These are phyloP conservation scores for Cladosporium sp. DNA, from an alignment of 2,329 filamentous ascomycete species.

Conservation along the genomic window DNA sequence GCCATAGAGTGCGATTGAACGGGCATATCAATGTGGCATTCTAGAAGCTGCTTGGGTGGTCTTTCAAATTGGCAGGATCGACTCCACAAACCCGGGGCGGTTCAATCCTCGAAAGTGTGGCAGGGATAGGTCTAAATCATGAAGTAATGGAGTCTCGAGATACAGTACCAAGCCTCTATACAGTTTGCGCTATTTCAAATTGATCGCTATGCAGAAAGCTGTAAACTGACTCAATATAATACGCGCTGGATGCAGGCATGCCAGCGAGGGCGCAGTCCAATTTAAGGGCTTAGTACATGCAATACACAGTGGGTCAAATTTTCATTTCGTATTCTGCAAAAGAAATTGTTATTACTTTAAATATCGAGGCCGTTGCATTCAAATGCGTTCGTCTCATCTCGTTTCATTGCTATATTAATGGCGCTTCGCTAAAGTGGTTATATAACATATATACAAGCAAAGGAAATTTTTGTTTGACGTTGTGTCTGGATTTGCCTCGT, in stretches of 20 bases:
- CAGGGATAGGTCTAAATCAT: neutral
- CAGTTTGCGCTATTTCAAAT: neutral
- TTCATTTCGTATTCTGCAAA: neutral
- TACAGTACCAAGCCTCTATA: neutral
- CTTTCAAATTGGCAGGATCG: neutral
- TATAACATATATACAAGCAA: neutral
- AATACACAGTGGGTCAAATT: neutral
- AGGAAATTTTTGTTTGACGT: neutral
- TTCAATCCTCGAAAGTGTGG: neutral
- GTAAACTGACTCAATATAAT: neutral
- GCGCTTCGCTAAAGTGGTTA: neutral
- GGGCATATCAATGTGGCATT: neutral
- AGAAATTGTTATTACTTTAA: neutral
- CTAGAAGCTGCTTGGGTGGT: neutral
- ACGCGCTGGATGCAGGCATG: neutral
- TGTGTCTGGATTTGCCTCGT: neutral
- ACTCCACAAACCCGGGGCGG: neutral
- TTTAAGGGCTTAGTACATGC: neutral
- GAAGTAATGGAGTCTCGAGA: neutral
- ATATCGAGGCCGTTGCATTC: neutral
- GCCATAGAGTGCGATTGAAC: neutral
- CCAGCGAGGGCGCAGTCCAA: neutral
- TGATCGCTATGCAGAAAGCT: neutral
- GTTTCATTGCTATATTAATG: neutral
- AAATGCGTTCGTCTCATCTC: neutral